Evolutionary conservation across 805 yeast species (phyloP), one percentile per base, ranked within the genome.

Genomic region (Yarrowia sp.): DNA sequence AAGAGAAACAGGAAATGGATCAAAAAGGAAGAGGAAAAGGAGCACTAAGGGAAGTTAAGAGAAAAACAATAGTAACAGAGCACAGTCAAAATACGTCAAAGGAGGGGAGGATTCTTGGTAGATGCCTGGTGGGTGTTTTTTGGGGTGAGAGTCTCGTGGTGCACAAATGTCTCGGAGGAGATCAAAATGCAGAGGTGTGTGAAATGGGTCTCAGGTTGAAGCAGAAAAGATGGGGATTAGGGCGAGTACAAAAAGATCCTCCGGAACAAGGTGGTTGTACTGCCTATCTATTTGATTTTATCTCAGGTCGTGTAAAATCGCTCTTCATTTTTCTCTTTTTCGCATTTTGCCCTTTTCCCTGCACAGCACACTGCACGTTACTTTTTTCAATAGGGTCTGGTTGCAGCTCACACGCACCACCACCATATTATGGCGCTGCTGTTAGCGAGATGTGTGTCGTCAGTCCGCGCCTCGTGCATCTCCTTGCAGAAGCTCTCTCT

Each of bases 391-490:
- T 46, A 46, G 52, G 36, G 52, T 30, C 52, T 5, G 36, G 11
- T 14, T 48, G 54, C 54, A 32, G 12, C 17, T 1, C n/a, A 6
- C 14, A 19, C 38, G 54, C 54, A 48, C 28, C 28, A 19, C 14
- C 17, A 16, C 54, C 54, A 48, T 32, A 19, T 21, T 48, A 48
- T 30, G 28, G 28, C 38, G 19, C 38, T 19, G 38, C 8, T 14
- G 17, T 48, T 48, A 48, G 54, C 54, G 54, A 48, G 54, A 48
- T 32, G 54, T 6, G 26, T 19, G 10, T 48, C 32, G 38, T 48
- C 54, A 17, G 36, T 46, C n/a, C 21, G 52, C 52, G 52, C 52
- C 52, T 28, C 38, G 26, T 48, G 54, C 54, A n/a, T 48, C 26
- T 4, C 11, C 36, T 48, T 48, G 52, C 52, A 48, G 35, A 12